These are phyloP conservation scores for Ceratocystis papillata DNA, from an alignment of 2,329 filamentous ascomycete species.

Conservation along the genomic window DNA sequence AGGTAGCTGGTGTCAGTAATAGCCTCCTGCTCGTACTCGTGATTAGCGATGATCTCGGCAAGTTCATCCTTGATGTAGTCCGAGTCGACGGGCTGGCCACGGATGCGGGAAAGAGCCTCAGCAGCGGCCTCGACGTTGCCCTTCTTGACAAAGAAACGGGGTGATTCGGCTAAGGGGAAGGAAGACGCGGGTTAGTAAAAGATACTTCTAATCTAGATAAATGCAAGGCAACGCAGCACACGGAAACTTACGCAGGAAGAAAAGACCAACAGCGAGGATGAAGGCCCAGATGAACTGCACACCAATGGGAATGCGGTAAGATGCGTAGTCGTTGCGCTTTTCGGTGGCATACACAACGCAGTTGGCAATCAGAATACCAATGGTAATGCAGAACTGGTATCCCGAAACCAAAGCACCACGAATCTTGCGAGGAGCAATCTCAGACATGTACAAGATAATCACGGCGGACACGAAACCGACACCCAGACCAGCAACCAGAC, in stretches of 20 bases:
- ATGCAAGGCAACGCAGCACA: not conserved
- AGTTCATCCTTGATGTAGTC: conserved; percentile 69
- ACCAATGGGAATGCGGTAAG: conserved; percentile 70
- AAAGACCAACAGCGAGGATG: conserved; percentile 59
- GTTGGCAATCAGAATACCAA: conserved; percentile 65
- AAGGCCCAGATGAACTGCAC: conserved; percentile 73
- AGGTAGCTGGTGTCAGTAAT: conserved; percentile 56
- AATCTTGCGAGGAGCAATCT: conserved; percentile 64
- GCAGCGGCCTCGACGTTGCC: conserved; percentile 57
- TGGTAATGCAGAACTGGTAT: conserved; percentile 75
- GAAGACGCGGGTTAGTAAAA: not conserved
- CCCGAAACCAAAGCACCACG: conserved; percentile 67
- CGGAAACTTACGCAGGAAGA: conserved; percentile 48
- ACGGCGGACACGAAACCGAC: conserved; percentile 72
- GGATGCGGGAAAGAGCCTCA: conserved; percentile 52
- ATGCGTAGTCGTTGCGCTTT: conserved; percentile 48
- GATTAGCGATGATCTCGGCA: conserved; percentile 77
- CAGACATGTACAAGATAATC: conserved; percentile 79
- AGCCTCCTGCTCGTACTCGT: conserved; percentile 67
- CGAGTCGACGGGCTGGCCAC: conserved; percentile 62
- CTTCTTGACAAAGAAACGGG: conserved; percentile 75
- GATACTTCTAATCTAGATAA: not conserved
- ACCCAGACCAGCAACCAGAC: conserved; percentile 64
- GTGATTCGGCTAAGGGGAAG: conserved; percentile 52
- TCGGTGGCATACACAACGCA: conserved; percentile 64